Percentiles rank a stretch among this genome's conserved stretches.
Evolutionary conservation across 2,329 filamentous ascomycete species (phyloP).

Genomic region (Juglanconis sp.): DNA sequence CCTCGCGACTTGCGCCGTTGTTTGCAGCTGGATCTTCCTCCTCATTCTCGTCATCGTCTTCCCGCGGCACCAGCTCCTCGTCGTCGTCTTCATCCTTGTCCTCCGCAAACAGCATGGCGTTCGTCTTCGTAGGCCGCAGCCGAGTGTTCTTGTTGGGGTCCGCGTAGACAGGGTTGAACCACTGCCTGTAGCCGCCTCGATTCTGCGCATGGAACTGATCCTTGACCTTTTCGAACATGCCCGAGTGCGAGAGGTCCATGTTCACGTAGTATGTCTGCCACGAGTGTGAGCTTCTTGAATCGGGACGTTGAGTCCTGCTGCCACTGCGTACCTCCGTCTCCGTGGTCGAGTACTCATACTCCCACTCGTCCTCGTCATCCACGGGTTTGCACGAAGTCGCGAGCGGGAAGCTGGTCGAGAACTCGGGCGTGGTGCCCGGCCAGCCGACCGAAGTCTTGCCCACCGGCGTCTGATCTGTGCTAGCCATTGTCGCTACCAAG

Average conservation of each 20-base stretch:
- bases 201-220: slow-evolving; percentile 35
- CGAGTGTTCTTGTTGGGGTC: slow-evolving; percentile 19
- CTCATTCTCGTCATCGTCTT: slow-evolving; percentile 16
- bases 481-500: slow-evolving; percentile 6
- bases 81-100: slow-evolving; percentile 20
- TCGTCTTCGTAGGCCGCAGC: slow-evolving; percentile 16
- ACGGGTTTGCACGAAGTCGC: slow-evolving; percentile 5
- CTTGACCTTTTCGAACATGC: slow-evolving; percentile 47
- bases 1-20: background rate
- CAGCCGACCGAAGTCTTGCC: slow-evolving; percentile 19
- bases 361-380: slow-evolving; percentile 59
- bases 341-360: slow-evolving; percentile 63
- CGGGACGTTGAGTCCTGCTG: background rate
- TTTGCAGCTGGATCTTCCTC: background rate
- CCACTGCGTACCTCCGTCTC: slow-evolving; percentile 52
- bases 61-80: slow-evolving; percentile 19
- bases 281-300: background rate
- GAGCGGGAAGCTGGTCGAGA: slow-evolving; percentile 10
- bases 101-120: slow-evolving; percentile 19
- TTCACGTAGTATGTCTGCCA: slow-evolving; percentile 64
- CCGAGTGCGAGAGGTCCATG: slow-evolving; percentile 59
- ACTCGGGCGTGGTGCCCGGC: slow-evolving; percentile 5
- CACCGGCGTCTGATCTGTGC: slow-evolving; percentile 19
- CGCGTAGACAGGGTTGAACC: slow-evolving; percentile 30
- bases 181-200: slow-evolving; percentile 43